Conservation (phyloP, 257 asterid species). For the Craterostigma plantagineum region DNA sequence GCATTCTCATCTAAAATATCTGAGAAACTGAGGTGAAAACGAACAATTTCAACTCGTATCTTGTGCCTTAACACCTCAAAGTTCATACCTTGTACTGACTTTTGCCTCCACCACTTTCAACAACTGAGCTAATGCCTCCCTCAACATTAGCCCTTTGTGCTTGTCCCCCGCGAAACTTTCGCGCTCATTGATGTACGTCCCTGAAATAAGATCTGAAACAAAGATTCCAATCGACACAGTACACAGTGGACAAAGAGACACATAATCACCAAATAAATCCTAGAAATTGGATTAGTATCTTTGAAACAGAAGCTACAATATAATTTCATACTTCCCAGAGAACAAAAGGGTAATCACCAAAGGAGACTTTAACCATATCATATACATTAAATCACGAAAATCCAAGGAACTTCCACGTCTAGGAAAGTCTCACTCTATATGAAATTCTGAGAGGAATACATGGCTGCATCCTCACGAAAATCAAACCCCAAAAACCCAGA, state of each 20-base stretch:
- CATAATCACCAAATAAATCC: conserved; percentile 1
- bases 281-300: not conserved
- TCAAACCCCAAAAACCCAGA: not conserved
- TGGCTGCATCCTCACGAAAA: not conserved
- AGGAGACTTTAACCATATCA: too few relatives aligned
- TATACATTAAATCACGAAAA: too few relatives aligned
- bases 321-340: too few relatives aligned
- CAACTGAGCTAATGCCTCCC: conserved; percentile 48
- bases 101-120: conserved; percentile 38
- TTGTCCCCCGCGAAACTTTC: conserved; percentile 22
- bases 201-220: conserved; percentile 33
- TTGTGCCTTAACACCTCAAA: not conserved
- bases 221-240: not conserved
- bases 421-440: too few relatives aligned
- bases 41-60: not conserved
- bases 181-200: conserved; percentile 15
- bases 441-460: too few relatives aligned
- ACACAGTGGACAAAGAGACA: conserved; percentile 3
- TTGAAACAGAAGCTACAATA: too few relatives aligned
- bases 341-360: not conserved
- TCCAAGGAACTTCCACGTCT: too few relatives aligned
- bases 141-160: conserved; percentile 25
- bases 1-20: too few relatives aligned
- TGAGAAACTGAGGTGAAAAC: not conserved
- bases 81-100: conserved; percentile 36